Percentiles rank a stretch among this genome's conserved stretches.
Conservation (phyloP, 1,284 basidiomycete genomes). For the Ganoderma sinense region DNA sequence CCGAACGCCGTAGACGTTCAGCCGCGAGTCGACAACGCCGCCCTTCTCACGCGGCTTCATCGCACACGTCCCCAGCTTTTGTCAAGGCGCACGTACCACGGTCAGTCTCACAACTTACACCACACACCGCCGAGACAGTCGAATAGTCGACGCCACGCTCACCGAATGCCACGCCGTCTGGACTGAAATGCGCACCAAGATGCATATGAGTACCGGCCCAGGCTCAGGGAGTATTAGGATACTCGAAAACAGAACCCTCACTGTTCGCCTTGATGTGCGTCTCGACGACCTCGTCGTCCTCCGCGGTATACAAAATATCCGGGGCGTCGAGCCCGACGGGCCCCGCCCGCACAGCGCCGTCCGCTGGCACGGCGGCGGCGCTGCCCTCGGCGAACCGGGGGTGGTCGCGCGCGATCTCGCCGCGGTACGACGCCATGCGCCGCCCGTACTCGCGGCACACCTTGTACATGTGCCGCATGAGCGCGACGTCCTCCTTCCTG, state of each 20-base stretch:
- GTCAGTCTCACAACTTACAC: neutral
- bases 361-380: slow-evolving; percentile 45
- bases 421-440: slow-evolving; percentile 62
- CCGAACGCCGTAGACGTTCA: slow-evolving; percentile 70
- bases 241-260: slow-evolving; percentile 25
- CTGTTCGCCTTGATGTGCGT: slow-evolving; percentile 42
- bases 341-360: slow-evolving; percentile 23
- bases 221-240: no score
- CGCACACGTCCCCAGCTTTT: slow-evolving; percentile 70
- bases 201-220: no score
- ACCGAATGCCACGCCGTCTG: slow-evolving; percentile 60
- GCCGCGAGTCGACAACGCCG: slow-evolving; percentile 66
- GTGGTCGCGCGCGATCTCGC: slow-evolving; percentile 54
- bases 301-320: slow-evolving; percentile 58
- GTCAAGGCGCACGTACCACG: neutral
- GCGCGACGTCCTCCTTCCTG: slow-evolving; percentile 54
- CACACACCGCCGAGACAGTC: neutral
- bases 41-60: slow-evolving; percentile 66
- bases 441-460: slow-evolving; percentile 62
- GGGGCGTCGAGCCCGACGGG: slow-evolving; percentile 52
- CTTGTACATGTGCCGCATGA: slow-evolving; percentile 66
- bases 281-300: slow-evolving; percentile 63
- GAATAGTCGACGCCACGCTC: slow-evolving; percentile 25
- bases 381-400: slow-evolving; percentile 59
- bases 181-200: neutral